A percentile compares a stretch with the other conserved stretches of the same genome.
Evolutionary conservation across 148 eudicot genomes (phyloP).

Genomic region (Vaccinium corymbosum): DNA sequence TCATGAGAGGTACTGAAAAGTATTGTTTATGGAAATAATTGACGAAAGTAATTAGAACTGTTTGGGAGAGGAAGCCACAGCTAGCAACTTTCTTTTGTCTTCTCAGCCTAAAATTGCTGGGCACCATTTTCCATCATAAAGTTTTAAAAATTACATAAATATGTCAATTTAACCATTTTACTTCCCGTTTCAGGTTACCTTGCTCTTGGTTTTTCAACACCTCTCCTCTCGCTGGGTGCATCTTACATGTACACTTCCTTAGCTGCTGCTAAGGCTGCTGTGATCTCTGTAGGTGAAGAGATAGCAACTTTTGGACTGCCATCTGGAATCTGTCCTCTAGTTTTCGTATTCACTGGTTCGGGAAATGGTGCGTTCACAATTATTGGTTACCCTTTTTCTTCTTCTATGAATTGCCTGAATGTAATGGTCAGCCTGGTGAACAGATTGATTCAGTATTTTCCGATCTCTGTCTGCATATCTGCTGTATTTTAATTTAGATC

Average conservation of each 20-base stretch:
- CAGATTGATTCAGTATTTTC: slow-evolving; percentile 1
- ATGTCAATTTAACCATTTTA: not conserved
- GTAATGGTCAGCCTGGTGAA: not conserved
- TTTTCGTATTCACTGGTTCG: slow-evolving; percentile 91
- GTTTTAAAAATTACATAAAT: not conserved
- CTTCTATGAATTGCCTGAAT: not conserved
- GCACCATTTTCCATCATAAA: not conserved
- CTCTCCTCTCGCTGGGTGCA: slow-evolving; percentile 84
- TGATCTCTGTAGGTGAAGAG: slow-evolving; percentile 94
- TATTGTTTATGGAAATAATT: not conserved
- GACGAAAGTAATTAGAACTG: not conserved
- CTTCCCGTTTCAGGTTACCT: slow-evolving; percentile 65
- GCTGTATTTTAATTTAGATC: not conserved
- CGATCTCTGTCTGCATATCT: not conserved
- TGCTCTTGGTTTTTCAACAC: slow-evolving; percentile 87
- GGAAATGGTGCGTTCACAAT: slow-evolving; percentile 65
- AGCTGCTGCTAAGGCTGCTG: slow-evolving; percentile 95
- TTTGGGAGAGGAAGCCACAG: not conserved
- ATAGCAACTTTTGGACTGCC: slow-evolving; percentile 84
- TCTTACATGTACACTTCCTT: slow-evolving; percentile 96
- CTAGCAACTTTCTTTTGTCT: not conserved
- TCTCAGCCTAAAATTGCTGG: not conserved
- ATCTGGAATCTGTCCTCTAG: slow-evolving; percentile 80
- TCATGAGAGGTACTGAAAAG: not conserved
- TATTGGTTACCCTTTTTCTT: not conserved